Evolutionary conservation across 2,329 filamentous ascomycete genomes (phyloP).

Genomic region (Colletotrichum lini): DNA sequence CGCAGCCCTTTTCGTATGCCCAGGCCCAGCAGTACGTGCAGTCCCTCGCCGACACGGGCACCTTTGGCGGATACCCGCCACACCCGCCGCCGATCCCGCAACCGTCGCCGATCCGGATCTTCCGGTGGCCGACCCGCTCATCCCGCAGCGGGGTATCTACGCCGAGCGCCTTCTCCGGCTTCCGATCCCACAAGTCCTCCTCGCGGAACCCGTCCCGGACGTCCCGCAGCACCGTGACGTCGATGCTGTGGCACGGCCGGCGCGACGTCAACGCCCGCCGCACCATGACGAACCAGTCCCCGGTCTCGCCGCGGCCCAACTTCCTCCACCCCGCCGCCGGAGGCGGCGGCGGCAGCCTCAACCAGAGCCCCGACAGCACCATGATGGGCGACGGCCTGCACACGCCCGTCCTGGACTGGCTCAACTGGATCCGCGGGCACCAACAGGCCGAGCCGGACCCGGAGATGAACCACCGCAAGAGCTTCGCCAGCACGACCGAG

Average conservation of each 20-base stretch:
- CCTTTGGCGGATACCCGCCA: conserved; percentile 7
- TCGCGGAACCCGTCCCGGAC: conserved; percentile 16
- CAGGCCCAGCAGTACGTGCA: conserved; percentile 40
- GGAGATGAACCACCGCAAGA: conserved; percentile 38
- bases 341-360: no score
- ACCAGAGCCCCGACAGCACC: conserved; percentile 7
- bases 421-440: conserved; percentile 32
- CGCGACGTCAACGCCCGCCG: conserved; percentile 30
- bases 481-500: conserved; percentile 21
- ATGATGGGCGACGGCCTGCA: conserved; percentile 10
- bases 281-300: background rate
- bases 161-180: conserved; percentile 2
- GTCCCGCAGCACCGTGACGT: conserved; percentile 36
- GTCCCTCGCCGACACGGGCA: conserved; percentile 23
- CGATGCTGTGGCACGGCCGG: conserved; percentile 39
- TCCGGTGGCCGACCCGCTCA: conserved; percentile 40
- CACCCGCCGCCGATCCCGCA: conserved; percentile 25
- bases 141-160: conserved; percentile 23
- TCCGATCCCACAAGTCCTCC: conserved; percentile 5
- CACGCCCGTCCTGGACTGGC: conserved; percentile 36
- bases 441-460: conserved; percentile 25
- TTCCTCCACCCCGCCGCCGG: background rate
- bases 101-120: conserved; percentile 38
- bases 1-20: conserved; percentile 33
- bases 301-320: background rate